Evolutionary conservation across 495 filamentous ascomycete species (phyloP), one percentile per base, ranked within the genome.

Genomic region (Neurospora discreta): DNA sequence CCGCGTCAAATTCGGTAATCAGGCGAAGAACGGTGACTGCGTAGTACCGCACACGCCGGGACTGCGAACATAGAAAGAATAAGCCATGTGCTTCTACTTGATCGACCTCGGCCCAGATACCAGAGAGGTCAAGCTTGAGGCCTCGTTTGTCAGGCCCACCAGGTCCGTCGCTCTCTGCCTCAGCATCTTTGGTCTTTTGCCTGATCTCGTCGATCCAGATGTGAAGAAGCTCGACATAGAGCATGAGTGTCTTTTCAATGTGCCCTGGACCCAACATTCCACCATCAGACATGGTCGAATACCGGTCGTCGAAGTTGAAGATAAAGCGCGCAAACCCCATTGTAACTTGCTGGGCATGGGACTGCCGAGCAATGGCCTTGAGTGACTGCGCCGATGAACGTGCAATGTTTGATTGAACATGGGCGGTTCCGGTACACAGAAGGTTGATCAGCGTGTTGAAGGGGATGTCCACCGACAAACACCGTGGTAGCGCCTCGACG

Each of bases 201-300:
- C 92, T 91, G 75, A 98, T 95, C 77, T 98, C 94, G 69, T 98
- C 94, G 39, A 97, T 95, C 95, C 95, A 99, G 52, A 99, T 98
- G 71, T 91, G 87, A 40, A 99, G 84, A 10, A 98, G 82, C 79
- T 99, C 94, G 60, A 99, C 92, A 78, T 98, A 99, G 0, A 99
- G 85, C 73, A 89, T 89, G 20, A 99, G 78, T 4, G 96, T 98
- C 71, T 90, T 97, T 77, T 99, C 96, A 69, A 99, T 97, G 78
- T 99, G 96, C 11, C 90, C 92, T 33, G 93, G 90, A 7, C 95
- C 95, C 33, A 99, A 88, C 92, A 99, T 94, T 4, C 96, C 95
- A 58, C 97, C 94, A 76, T 98, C 96, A 10, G 94, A 97, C 91
- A 97, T 97, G 26, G 95, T 98, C 1, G 94, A 93, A 80, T 98